Evolutionary conservation across 345 rosid species (phyloP).

Genomic region (sweet orange (Citrus sinensis)): DNA sequence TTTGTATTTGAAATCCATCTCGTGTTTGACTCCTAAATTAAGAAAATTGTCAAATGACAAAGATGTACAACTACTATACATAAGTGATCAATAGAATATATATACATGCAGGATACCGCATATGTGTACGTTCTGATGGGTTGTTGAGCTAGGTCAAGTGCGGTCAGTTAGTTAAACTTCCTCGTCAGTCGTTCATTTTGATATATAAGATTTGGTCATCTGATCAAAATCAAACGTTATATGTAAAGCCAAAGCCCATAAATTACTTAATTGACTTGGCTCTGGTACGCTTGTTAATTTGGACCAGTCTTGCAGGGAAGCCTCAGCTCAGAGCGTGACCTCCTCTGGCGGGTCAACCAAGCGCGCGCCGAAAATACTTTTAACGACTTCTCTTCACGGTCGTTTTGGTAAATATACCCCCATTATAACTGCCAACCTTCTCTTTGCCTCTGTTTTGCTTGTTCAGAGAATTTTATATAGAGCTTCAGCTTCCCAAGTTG

Average conservation of each 20-base stretch:
- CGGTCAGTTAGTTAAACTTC: slow-evolving; percentile 5
- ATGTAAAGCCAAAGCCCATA: background rate
- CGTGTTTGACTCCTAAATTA: no score
- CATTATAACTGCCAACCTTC: background rate
- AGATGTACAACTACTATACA: background rate
- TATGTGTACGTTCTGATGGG: background rate
- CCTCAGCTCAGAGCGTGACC: slow-evolving; percentile 8
- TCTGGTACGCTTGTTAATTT: background rate
- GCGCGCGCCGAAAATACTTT: background rate
- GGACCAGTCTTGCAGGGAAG: slow-evolving; percentile 11
- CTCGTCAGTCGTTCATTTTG: background rate
- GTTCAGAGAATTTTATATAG: background rate
- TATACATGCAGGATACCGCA: background rate
- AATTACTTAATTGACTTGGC: slow-evolving; percentile 5
- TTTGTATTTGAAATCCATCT: no score
- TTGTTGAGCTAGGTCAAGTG: slow-evolving; percentile 17
- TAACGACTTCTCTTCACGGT: slow-evolving; percentile 1
- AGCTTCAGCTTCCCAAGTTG: no score
- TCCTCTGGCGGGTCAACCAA: slow-evolving; percentile 14
- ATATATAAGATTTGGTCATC: slow-evolving; percentile 10
- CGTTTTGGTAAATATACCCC: background rate
- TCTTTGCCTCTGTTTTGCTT: background rate
- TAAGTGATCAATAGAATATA: background rate
- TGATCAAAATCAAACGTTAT: background rate
- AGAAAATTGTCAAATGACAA: no score